Percentiles rank a stretch among this genome's conserved stretches.
Conservation (phyloP, 805 yeast species). For the Kuraishia ogatae region DNA sequence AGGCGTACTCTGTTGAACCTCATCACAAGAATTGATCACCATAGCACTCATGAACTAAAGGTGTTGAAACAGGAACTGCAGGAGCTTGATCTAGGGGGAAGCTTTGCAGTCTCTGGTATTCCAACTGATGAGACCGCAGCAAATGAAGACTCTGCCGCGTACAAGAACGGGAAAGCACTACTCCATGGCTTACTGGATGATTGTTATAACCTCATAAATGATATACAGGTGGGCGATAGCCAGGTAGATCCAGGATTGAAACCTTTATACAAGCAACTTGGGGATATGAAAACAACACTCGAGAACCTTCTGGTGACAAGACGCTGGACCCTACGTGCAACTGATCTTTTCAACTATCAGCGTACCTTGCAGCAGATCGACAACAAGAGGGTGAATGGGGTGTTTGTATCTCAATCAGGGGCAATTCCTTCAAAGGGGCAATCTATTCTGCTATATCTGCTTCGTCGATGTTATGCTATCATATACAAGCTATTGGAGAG, state of each 20-base stretch:
- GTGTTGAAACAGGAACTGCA: conserved; percentile 28
- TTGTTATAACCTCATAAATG: conserved; percentile 67
- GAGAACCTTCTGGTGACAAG: conserved; percentile 84
- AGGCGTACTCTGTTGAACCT: conserved; percentile 47
- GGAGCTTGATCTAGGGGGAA: conserved; percentile 43
- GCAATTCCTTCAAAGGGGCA: conserved; percentile 37
- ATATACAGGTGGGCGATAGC: conserved; percentile 41
- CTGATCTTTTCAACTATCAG: conserved; percentile 84
- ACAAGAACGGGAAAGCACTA: conserved; percentile 32
- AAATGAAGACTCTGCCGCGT: conserved; percentile 7
- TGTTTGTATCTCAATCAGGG: conserved; percentile 28
- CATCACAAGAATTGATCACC: conserved; percentile 16
- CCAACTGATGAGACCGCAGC: conserved; percentile 12
- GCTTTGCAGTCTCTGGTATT: conserved; percentile 26
- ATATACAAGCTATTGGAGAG: conserved; percentile 85
- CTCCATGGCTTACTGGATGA: conserved; percentile 76
- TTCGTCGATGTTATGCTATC: conserved; percentile 86
- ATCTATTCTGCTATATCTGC: conserved; percentile 58
- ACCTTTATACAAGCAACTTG: conserved; percentile 54
- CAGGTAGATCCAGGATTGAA: conserved; percentile 41
- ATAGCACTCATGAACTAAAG: conserved; percentile 21
- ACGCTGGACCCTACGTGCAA: conserved; percentile 96
- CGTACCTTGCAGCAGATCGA: conserved; percentile 67
- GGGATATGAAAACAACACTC: conserved; percentile 59
- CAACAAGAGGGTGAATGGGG: conserved; percentile 55